Evolutionary conservation across 768 basidiomycete species (phyloP), one percentile per base, ranked within the genome.

Genomic region (Daedalea quercina): DNA sequence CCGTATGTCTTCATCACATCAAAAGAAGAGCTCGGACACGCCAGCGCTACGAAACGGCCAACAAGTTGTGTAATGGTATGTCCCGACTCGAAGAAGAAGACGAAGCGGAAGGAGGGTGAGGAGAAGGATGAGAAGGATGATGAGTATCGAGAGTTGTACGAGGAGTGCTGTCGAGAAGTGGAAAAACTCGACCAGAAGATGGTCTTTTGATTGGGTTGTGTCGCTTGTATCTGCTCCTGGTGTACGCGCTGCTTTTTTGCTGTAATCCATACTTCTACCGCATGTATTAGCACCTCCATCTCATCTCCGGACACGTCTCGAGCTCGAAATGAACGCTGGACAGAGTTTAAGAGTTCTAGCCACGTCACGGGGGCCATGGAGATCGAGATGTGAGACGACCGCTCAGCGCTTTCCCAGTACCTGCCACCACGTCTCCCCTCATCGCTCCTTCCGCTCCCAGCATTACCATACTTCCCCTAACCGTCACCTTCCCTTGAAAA

Each of bases 41-140:
- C 94, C 17, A 93, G 93, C 65, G 88, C 91, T 47, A 99, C 96
- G 42, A 99, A 99, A 73, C 85, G 96, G 60, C 95, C 96, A 31
- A 99, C 96, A 46, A 95, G 93, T 60, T 97, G 94, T 69, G 94
- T 99, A 3, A 89, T 99, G 83, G 77, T 98, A 49, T 94, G 89
- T 67, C 89, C 90, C 1, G 76, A 85, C 64, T 76, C 82, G 66
- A 90, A 90, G 67, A 82, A 81, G 67, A 87, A 84, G 65, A 66
- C 69, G 44, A 84, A 82, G 62, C 71, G 74, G 63, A 85, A 87
- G 60, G 77, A 73, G 15, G 71, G 68, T 3, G 84, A 82, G 41
- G 79, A 73, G 46, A 69, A 68, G 43, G 85, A 79, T 37, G 81
- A 76, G 22, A 80, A 79, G 62, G 89, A 91, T 55, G 85, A 87